Conservation (phyloP, 2,329 filamentous ascomycete genomes). For the Juglanconis juglandina region DNA sequence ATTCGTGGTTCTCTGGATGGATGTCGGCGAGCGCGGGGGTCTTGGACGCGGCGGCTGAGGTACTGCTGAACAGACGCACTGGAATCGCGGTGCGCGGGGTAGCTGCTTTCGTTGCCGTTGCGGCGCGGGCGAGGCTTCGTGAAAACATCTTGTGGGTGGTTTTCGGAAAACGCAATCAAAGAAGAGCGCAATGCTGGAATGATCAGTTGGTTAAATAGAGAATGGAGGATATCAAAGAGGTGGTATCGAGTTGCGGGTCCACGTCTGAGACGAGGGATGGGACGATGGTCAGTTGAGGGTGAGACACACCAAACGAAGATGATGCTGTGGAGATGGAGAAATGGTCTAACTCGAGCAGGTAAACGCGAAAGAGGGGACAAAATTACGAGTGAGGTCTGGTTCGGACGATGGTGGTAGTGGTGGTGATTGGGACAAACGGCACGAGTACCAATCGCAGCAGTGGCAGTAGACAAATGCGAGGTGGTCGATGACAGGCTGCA, state of each 20-base stretch:
- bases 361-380: neutral
- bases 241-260: neutral
- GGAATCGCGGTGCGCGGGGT: slow-evolving; percentile 43
- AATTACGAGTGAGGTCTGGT: neutral
- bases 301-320: slow-evolving; percentile 3
- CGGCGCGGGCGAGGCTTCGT: slow-evolving; percentile 47
- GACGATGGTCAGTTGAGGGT: slow-evolving; percentile 2
- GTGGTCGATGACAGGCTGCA: slow-evolving; percentile 10
- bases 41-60: slow-evolving; percentile 36
- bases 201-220: slow-evolving; percentile 1
- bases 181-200: slow-evolving; percentile 3
- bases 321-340: neutral
- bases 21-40: slow-evolving; percentile 85
- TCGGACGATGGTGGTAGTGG: neutral
- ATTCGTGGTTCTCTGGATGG: slow-evolving; percentile 63
- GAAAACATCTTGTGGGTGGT: slow-evolving; percentile 46
- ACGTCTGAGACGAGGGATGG: slow-evolving; percentile 13
- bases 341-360: neutral
- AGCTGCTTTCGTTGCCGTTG: slow-evolving; percentile 30
- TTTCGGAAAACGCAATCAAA: neutral
- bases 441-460: slow-evolving; percentile 14
- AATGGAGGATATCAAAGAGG: neutral
- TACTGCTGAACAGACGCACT: slow-evolving; percentile 55
- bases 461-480: slow-evolving; percentile 14
- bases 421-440: neutral